A percentile compares a stretch with the other conserved stretches of the same genome.
These are phyloP conservation scores for Mytilinidion resinicola DNA, from an alignment of 495 filamentous ascomycete species.

Conservation along the genomic window DNA sequence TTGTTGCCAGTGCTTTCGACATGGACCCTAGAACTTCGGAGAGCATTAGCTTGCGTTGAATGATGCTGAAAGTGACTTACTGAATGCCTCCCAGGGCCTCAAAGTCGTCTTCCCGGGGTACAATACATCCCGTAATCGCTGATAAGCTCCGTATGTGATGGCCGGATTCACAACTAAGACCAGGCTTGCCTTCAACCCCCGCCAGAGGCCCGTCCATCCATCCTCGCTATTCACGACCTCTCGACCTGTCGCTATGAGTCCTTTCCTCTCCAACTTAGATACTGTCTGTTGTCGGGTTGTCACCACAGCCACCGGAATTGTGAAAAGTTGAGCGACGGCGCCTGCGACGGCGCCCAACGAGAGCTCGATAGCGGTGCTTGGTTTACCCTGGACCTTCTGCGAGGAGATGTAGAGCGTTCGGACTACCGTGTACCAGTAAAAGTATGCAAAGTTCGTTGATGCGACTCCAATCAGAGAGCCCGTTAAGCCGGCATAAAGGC, in stretches of 20 bases:
- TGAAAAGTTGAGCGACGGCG: constrained; percentile 90
- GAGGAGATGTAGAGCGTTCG: constrained; percentile 73
- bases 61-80: constrained; percentile 47
- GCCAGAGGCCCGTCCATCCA: constrained; percentile 83
- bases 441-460: constrained; percentile 98
- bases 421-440: constrained; percentile 97
- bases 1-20: constrained; percentile 88
- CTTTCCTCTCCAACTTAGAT: constrained; percentile 72
- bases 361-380: constrained; percentile 80
- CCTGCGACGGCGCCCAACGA: constrained; percentile 82
- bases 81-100: constrained; percentile 81
- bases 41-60: background rate
- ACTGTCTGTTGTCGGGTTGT: constrained; percentile 96
- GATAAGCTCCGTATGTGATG: constrained; percentile 97
- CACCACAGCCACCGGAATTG: constrained; percentile 89
- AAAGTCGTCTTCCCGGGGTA: constrained; percentile 74
- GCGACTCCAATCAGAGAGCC: constrained; percentile 86
- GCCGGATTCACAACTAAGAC: constrained; percentile 95
- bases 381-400: constrained; percentile 53
- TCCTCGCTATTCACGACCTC: constrained; percentile 91
- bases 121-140: constrained; percentile 71
- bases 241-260: constrained; percentile 76
- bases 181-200: constrained; percentile 91
- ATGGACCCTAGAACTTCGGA: constrained; percentile 78
- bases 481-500: constrained; percentile 83